These are phyloP conservation scores for Elsinoe ampelina DNA, from an alignment of 2,329 filamentous ascomycete genomes.

Conservation along the genomic window DNA sequence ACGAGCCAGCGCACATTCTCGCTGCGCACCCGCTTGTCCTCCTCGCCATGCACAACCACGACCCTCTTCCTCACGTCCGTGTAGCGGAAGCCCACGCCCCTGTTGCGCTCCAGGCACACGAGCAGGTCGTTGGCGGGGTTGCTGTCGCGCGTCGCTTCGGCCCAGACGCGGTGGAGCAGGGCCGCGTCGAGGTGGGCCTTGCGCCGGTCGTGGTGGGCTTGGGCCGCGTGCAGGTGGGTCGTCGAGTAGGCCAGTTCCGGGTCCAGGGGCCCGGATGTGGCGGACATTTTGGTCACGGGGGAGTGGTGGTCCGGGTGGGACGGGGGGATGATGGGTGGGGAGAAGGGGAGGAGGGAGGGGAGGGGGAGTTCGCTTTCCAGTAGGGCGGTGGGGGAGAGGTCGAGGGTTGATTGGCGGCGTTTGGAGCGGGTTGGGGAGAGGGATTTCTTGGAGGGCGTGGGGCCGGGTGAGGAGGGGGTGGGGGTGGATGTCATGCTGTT, in stretches of 20 bases:
- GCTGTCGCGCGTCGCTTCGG: slow-evolving; percentile 77
- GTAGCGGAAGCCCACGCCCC: slow-evolving; percentile 91
- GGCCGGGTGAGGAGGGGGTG: slow-evolving; percentile 56
- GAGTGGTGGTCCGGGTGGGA: slow-evolving; percentile 19
- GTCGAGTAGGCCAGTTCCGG: slow-evolving; percentile 35
- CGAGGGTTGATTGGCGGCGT: slow-evolving; percentile 29
- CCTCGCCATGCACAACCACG: slow-evolving; percentile 86
- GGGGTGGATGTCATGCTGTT: slow-evolving; percentile 34
- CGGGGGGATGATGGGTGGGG: slow-evolving; percentile 21
- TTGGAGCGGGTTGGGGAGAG: slow-evolving; percentile 35
- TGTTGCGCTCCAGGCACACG: slow-evolving; percentile 81
- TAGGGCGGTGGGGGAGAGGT: slow-evolving; percentile 32
- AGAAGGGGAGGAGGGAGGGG: slow-evolving; percentile 23
- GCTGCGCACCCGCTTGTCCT: slow-evolving; percentile 83
- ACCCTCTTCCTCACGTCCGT: slow-evolving; percentile 88
- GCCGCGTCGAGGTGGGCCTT: slow-evolving; percentile 71
- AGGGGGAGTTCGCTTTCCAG: slow-evolving; percentile 22
- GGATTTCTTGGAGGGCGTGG: slow-evolving; percentile 34
- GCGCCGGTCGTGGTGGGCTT: slow-evolving; percentile 60
- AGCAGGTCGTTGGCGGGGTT: slow-evolving; percentile 91
- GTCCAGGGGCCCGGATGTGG: slow-evolving; percentile 27
- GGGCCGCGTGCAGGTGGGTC: slow-evolving; percentile 38
- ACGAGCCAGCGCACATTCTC: slow-evolving; percentile 94
- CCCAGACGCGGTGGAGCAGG: slow-evolving; percentile 90
- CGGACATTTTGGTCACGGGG: slow-evolving; percentile 19